These are phyloP conservation scores for Mucor racemosus DNA, from an alignment of 371 early-diverging fungal species.

Conservation along the genomic window DNA sequence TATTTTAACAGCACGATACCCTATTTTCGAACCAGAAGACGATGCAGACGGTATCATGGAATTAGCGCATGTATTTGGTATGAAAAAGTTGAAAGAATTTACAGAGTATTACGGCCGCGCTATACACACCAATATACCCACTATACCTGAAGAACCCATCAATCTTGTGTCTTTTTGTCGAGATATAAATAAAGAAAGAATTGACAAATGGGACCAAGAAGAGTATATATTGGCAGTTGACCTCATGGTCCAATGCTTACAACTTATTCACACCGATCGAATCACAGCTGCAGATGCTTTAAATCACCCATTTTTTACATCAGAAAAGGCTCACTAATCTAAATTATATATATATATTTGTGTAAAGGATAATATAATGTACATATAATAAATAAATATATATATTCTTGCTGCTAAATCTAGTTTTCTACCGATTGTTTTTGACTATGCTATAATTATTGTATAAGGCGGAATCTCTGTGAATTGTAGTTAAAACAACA, in stretches of 20 bases:
- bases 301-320: slow-evolving; percentile 48
- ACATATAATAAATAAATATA: too few species aligned
- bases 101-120: slow-evolving; percentile 65
- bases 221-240: slow-evolving; percentile 45
- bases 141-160: slow-evolving; percentile 51
- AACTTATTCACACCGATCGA: slow-evolving; percentile 51
- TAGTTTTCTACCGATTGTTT: too few species aligned
- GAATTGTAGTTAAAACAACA: too few species aligned
- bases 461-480: too few species aligned
- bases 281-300: slow-evolving; percentile 68
- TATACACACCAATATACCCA: slow-evolving; percentile 61
- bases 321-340: not conserved
- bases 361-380: too few species aligned
- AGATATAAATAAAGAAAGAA: slow-evolving; percentile 3
- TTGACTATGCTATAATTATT: too few species aligned
- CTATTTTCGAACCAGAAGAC: slow-evolving; percentile 88
- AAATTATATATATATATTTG: too few species aligned
- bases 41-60: slow-evolving; percentile 91
- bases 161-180: slow-evolving; percentile 9
- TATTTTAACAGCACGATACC: slow-evolving; percentile 82
- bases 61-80: slow-evolving; percentile 86
- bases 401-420: too few species aligned
- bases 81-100: slow-evolving; percentile 71
- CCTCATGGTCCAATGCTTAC: slow-evolving; percentile 51
- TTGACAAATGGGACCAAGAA: slow-evolving; percentile 29